Conservation (phyloP, 129 eudicot species). For the Tagetes patula region DNA sequence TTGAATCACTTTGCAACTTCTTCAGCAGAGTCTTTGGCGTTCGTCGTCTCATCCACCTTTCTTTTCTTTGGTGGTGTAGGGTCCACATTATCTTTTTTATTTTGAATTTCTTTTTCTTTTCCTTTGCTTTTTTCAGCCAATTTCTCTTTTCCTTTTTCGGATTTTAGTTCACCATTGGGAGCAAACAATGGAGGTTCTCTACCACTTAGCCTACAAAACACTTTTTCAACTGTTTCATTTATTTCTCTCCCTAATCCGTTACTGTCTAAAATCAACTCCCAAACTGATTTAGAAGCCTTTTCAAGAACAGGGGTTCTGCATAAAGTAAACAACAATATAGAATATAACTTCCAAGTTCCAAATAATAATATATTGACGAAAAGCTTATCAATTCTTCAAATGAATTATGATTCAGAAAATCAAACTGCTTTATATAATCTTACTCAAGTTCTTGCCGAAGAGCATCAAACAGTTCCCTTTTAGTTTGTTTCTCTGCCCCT, state of each 20-base stretch:
- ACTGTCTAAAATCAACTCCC: slow-evolving; percentile 87
- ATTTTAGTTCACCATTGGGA: slow-evolving; percentile 42
- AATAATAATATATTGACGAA: neutral
- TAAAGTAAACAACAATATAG: slow-evolving; percentile 13
- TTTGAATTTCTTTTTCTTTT: slow-evolving; percentile 37
- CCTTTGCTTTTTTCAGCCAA: slow-evolving; percentile 39
- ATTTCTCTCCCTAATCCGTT: slow-evolving; percentile 90
- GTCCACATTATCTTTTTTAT: slow-evolving; percentile 37
- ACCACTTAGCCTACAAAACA: slow-evolving; percentile 80
- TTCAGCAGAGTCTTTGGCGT: slow-evolving; percentile 39
- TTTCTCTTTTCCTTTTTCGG: slow-evolving; percentile 47
- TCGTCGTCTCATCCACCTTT: slow-evolving; percentile 31
- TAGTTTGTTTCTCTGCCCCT: slow-evolving; percentile 96
- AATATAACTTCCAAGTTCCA: neutral
- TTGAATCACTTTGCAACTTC: slow-evolving; percentile 38
- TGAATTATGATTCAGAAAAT: slow-evolving; percentile 6
- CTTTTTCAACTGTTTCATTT: slow-evolving; percentile 87
- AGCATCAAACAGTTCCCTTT: slow-evolving; percentile 92
- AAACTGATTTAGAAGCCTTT: slow-evolving; percentile 92
- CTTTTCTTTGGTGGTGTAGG: slow-evolving; percentile 48
- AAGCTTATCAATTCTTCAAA: neutral
- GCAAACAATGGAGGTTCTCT: slow-evolving; percentile 78
- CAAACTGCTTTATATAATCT: slow-evolving; percentile 15
- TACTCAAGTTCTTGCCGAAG: slow-evolving; percentile 96
- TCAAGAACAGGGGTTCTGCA: slow-evolving; percentile 87